These are phyloP conservation scores for Talaromyces funiculosus DNA, from an alignment of 2,329 filamentous ascomycete genomes.

Conservation along the genomic window DNA sequence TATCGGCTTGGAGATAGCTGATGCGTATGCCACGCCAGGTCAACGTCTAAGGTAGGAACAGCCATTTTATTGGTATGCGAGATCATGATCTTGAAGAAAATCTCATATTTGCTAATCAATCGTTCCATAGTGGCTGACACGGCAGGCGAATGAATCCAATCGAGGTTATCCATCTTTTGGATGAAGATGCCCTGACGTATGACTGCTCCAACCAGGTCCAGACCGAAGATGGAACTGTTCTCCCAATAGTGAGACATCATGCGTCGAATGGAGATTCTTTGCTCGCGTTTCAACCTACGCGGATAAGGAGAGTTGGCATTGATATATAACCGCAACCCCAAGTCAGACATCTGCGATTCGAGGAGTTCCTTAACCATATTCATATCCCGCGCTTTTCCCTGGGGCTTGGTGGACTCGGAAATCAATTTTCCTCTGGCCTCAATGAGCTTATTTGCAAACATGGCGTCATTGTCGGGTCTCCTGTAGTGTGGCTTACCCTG, in stretches of 20 bases:
- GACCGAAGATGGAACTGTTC: slow-evolving; percentile 33
- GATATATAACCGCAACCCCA: slow-evolving; percentile 35
- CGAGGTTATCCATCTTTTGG: slow-evolving; percentile 64
- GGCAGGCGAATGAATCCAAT: slow-evolving; percentile 71
- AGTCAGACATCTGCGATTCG: slow-evolving; percentile 41
- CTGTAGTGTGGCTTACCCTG: slow-evolving; percentile 45
- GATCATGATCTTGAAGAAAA: slow-evolving; percentile 42
- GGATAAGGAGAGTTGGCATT: slow-evolving; percentile 23
- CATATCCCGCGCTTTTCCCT: background rate
- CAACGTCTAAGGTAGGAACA: slow-evolving; percentile 34
- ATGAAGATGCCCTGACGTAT: slow-evolving; percentile 41
- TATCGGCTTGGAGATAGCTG: slow-evolving; percentile 63
- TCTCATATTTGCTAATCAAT: slow-evolving; percentile 51
- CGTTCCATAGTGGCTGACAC: slow-evolving; percentile 59
- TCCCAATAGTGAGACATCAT: slow-evolving; percentile 44
- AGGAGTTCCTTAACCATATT: slow-evolving; percentile 28
- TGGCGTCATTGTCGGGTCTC: background rate
- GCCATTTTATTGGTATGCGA: slow-evolving; percentile 30
- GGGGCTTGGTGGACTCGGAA: background rate
- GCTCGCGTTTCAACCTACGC: slow-evolving; percentile 14
- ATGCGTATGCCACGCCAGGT: slow-evolving; percentile 60
- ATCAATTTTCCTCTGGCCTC: background rate
- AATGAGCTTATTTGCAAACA: slow-evolving; percentile 5
- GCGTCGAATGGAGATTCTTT: slow-evolving; percentile 30
- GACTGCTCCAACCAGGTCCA: slow-evolving; percentile 39